Conservation (phyloP, 2,329 filamentous ascomycete species). For the Aurifilum marmelostoma region DNA sequence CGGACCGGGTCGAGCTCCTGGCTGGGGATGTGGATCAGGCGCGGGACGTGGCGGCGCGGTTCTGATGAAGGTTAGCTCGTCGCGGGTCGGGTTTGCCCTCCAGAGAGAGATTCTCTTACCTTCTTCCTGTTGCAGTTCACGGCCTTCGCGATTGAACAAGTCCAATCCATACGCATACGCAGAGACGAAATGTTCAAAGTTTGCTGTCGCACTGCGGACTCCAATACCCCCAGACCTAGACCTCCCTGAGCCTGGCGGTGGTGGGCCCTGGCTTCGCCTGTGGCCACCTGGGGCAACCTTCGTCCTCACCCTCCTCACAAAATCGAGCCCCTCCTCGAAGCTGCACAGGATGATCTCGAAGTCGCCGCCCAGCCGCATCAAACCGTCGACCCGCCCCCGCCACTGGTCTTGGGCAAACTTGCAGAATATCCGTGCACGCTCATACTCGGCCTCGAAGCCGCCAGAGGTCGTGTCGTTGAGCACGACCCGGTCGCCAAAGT, state of each 20-base stretch:
- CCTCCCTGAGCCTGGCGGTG: neutral
- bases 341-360: neutral
- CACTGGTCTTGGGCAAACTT: neutral
- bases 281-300: neutral
- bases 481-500: neutral
- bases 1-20: neutral
- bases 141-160: neutral
- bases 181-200: neutral
- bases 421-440: neutral
- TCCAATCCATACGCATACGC: neutral
- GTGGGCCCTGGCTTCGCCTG: neutral
- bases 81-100: neutral
- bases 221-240: neutral
- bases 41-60: neutral
- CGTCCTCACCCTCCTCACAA: neutral
- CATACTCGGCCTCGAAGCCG: neutral
- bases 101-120: neutral
- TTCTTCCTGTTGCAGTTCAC: neutral
- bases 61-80: neutral
- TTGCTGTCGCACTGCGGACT: neutral
- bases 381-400: neutral
- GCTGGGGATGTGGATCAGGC: neutral
- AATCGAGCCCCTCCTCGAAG: neutral
- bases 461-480: constrained; percentile 12
- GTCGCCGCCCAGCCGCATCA: neutral